Conservation (phyloP, 2,329 filamentous ascomycete genomes). For the Claviceps capensis region DNA sequence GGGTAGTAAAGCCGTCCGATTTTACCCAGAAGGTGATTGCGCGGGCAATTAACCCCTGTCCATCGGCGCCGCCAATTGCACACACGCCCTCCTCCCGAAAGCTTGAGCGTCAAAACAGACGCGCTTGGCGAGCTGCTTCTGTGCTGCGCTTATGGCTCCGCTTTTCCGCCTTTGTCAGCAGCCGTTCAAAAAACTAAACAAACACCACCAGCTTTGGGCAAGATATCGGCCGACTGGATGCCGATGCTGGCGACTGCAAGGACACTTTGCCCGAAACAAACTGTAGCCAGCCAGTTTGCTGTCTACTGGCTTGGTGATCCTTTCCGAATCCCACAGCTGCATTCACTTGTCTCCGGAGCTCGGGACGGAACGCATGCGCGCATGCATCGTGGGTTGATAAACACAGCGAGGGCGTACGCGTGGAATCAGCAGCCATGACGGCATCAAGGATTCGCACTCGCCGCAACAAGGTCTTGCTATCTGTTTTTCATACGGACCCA, state of each 20-base stretch:
- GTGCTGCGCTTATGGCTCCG: conserved; percentile 1
- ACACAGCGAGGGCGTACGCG: background rate
- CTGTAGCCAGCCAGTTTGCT: background rate
- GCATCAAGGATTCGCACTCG: conserved; percentile 32
- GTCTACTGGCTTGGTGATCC: background rate
- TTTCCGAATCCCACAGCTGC: background rate
- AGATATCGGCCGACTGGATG: background rate
- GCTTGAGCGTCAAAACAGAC: background rate
- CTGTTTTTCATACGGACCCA: conserved; percentile 40
- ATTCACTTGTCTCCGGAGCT: background rate
- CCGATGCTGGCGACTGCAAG: background rate
- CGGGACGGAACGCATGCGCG: background rate
- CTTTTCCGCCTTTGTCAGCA: conserved; percentile 2
- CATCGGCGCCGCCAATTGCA: background rate
- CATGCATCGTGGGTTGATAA: background rate
- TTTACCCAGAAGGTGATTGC: background rate
- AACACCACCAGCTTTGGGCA: background rate
- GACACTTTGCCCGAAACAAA: background rate
- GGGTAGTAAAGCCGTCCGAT: background rate
- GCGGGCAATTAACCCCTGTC: background rate
- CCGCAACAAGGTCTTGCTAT: conserved; percentile 37
- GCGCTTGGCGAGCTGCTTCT: conserved; percentile 2
- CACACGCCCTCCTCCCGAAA: background rate
- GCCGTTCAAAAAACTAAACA: background rate
- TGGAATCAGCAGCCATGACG: conserved; percentile 15